phyloP scores from a whole-genome alignment of 2,329 filamentous ascomycete species.

The Nemania abortiva region DNA sequence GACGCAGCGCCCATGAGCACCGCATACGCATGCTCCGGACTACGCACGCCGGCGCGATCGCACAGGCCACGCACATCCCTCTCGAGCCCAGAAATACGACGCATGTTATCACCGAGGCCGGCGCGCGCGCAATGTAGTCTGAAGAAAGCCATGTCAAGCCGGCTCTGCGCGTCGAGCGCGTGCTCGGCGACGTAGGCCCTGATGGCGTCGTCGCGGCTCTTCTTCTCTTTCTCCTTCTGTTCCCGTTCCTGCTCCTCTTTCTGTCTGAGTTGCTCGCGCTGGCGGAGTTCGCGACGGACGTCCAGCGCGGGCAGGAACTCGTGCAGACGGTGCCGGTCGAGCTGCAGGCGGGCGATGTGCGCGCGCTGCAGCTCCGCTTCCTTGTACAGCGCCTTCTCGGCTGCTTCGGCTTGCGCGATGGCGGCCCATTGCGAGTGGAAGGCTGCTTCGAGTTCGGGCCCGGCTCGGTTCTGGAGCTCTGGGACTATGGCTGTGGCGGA shows the following conservation, averaged over 20 bases:
- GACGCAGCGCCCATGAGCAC: constrained; percentile 29
- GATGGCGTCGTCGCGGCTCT: constrained; percentile 6
- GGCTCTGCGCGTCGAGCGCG: constrained; percentile 30
- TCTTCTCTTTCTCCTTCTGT: not conserved
- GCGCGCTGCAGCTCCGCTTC: constrained; percentile 26
- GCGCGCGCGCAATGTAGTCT: constrained; percentile 11
- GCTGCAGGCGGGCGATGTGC: constrained; percentile 26
- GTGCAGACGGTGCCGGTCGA: constrained; percentile 19
- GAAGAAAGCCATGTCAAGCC: constrained; percentile 31
- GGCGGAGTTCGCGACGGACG: constrained; percentile 26
- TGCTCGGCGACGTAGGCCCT: constrained; percentile 29
- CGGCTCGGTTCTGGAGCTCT: not conserved
- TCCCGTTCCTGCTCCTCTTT: not conserved
- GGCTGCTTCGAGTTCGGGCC: constrained; percentile 18
- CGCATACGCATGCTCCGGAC: constrained; percentile 28
- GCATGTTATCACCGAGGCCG: constrained; percentile 10
- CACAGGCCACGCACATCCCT: constrained; percentile 26
- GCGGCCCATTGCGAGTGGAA: constrained; percentile 33
- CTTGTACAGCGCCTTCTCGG: constrained; percentile 15
- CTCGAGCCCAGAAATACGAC: constrained; percentile 18
- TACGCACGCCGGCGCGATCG: constrained; percentile 20
- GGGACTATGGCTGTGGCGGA: constrained; percentile 17
- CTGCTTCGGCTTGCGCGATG: constrained; percentile 19
- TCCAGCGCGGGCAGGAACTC: constrained; percentile 31
- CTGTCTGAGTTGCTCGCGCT: not conserved